Evolutionary conservation across 2,329 filamentous ascomycete genomes (phyloP).

Genomic region (Pseudogymnoascus sp.): DNA sequence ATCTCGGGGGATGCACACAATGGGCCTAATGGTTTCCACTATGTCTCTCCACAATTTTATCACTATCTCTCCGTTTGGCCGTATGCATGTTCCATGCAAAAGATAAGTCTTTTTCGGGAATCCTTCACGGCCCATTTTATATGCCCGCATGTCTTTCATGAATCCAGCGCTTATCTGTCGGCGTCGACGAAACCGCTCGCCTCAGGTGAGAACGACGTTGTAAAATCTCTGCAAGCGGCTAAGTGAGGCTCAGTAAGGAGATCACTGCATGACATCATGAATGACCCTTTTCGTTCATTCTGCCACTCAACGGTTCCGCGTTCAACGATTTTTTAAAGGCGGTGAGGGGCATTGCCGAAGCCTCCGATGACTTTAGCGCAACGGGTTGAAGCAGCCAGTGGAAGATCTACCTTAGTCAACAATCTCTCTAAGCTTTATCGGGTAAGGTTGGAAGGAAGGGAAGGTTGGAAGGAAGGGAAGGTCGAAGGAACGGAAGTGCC

Average conservation of each 20-base stretch:
- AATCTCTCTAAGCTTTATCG: neutral
- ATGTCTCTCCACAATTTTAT: slow-evolving; percentile 5
- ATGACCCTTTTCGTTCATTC: neutral
- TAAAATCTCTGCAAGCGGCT: slow-evolving; percentile 3
- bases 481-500: neutral
- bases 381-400: neutral
- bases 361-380: neutral
- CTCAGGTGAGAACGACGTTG: neutral
- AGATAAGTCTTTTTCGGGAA: neutral
- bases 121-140: neutral
- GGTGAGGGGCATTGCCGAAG: neutral
- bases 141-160: neutral
- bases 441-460: neutral
- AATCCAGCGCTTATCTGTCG: too few relatives aligned
- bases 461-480: neutral
- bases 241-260: neutral
- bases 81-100: neutral
- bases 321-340: neutral
- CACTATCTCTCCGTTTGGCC: neutral
- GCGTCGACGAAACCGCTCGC: neutral
- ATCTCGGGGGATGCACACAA: neutral
- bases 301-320: neutral
- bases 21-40: neutral
- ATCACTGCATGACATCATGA: neutral
- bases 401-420: neutral